Evolutionary conservation across 345 rosid genomes (phyloP).

Genomic region (Syzygium aqueum): DNA sequence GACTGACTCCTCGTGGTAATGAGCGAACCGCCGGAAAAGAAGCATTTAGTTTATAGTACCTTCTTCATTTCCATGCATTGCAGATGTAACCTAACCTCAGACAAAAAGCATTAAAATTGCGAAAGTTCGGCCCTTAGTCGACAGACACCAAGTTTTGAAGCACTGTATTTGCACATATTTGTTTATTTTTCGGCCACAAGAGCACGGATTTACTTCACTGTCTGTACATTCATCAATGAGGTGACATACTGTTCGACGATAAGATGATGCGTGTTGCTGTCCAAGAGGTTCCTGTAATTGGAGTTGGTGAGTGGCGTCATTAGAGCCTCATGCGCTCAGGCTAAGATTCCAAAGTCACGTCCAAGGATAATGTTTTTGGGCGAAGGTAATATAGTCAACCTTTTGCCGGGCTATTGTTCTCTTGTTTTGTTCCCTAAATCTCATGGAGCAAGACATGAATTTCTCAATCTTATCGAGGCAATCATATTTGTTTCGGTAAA

Average conservation of each 20-base stretch:
- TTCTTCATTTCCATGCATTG: not conserved
- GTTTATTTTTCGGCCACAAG: not conserved
- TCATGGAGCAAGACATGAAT: too few relatives aligned
- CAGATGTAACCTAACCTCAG: not conserved
- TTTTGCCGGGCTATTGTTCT: too few relatives aligned
- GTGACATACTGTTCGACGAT: not conserved
- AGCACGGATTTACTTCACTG: not conserved
- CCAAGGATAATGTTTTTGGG: too few relatives aligned
- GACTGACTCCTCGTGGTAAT: not conserved
- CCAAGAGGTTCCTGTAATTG: not conserved
- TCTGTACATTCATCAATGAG: not conserved
- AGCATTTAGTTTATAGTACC: not conserved
- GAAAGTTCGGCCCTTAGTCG: not conserved
- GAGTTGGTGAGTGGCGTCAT: not conserved
- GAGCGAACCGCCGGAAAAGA: accelerated
- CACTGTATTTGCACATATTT: not conserved
- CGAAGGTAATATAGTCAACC: too few relatives aligned
- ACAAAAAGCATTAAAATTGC: not conserved
- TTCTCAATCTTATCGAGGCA: too few relatives aligned
- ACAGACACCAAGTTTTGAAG: not conserved
- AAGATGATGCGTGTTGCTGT: not conserved
- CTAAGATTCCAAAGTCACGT: not conserved
- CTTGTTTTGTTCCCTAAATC: too few relatives aligned
- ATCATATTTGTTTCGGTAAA: too few relatives aligned
- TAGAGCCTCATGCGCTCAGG: not conserved